Base-by-base conservation (phyloP, 495 filamentous ascomycete species). In the Penicillium cataractarum region DNA sequence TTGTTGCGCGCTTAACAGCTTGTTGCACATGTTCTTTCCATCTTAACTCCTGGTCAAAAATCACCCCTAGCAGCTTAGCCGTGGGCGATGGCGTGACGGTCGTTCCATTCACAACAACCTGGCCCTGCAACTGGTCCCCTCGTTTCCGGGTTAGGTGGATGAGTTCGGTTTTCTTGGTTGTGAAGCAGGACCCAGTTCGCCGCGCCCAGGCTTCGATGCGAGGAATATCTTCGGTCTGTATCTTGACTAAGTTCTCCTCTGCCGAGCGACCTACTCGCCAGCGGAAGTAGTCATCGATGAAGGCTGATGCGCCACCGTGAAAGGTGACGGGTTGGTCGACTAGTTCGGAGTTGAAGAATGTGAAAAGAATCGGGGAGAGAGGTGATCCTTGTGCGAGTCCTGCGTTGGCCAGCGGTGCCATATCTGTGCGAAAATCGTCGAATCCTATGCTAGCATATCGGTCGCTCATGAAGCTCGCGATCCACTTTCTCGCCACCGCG, bases 291-390 rank as follows among this genome's bases (percentile, higher is more conserved):
- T 71, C 63, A 12, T 74, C 58, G 33, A 71, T 74, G 24, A 67
- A 74, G 5, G 64, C 66, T 10, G 62, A 71, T 19, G 64, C 63
- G 10, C 70, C 68, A 0, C 68, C 62, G 22, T 71, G 35, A 32
- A 17, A 62, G 37, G 57, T 26, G 21, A 74, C 62, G 0, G 62
- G 60, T 40, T 72, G 64, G 50, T 72, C 63, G 4, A 74, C 65
- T 5, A 72, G 63, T 17, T 69, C 64, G 6, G 55, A 27, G 55
- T 74, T 76, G 44, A 68, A 76, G 53, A 74, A 72, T 32, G 53
- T 27, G 29, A 71, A 76, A 10, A 74, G 26, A 32, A 76, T 69
- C 15, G 70, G 68, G 0, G 68, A 74, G 2, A 76, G 57, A 0
- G 68, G 68, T 0, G 68, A 76, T 0, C 71, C 68, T 40, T 76